Conservation (phyloP, 345 rosid species). For the Isatis tinctoria region DNA sequence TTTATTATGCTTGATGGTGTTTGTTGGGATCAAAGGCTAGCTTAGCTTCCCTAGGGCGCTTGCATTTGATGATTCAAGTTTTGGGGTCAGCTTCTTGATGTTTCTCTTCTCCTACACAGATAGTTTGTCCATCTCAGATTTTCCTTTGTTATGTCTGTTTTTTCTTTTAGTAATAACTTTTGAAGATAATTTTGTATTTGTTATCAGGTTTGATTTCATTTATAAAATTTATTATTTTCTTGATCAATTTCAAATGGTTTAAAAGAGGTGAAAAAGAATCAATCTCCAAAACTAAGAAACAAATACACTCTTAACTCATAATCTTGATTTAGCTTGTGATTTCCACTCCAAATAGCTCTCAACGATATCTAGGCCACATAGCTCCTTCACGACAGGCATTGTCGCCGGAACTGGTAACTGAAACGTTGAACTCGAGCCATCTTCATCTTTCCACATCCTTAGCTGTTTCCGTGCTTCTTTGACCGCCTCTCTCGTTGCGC, state of each 20-base stretch:
- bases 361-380: slow-evolving; percentile 62
- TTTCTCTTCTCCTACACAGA: background rate
- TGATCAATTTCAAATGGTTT: background rate
- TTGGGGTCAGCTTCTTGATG: background rate
- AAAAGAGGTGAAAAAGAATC: background rate
- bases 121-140: background rate
- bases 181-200: background rate
- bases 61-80: slow-evolving; percentile 7
- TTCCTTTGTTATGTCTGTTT: background rate
- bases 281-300: background rate
- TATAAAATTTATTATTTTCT: background rate
- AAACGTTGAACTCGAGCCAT: slow-evolving; percentile 29
- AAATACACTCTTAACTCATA: background rate
- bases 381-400: slow-evolving; percentile 73
- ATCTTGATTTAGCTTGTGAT: background rate
- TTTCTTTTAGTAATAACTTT: background rate
- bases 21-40: slow-evolving; percentile 11
- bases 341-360: slow-evolving; percentile 59
- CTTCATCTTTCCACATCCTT: slow-evolving; percentile 38
- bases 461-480: slow-evolving; percentile 67
- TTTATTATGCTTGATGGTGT: slow-evolving; percentile 1
- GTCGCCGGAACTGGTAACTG: slow-evolving; percentile 75
- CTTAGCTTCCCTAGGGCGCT: background rate
- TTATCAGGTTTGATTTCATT: background rate
- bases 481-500: slow-evolving; percentile 78